These are phyloP conservation scores for Dendryphion nanum DNA, from an alignment of 2,329 filamentous ascomycete genomes.

Conservation along the genomic window DNA sequence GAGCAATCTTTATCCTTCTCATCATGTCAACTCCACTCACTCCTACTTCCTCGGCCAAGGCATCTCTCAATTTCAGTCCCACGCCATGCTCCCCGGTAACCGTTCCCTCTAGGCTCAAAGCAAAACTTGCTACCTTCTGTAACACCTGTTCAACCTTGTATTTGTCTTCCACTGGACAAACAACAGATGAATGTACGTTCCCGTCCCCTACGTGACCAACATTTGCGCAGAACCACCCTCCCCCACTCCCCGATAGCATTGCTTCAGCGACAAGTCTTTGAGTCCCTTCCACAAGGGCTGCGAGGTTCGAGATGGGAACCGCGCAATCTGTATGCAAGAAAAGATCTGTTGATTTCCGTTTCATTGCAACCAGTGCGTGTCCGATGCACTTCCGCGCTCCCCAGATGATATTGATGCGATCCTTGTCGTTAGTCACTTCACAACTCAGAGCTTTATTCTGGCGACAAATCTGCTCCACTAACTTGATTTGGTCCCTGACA, in stretches of 20 bases:
- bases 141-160: constrained; percentile 24
- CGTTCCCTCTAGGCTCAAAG: constrained; percentile 78
- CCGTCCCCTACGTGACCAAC: constrained; percentile 72
- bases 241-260: constrained; percentile 53
- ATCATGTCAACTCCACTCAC: constrained; percentile 71
- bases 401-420: constrained; percentile 67
- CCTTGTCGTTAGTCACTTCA: constrained; percentile 60
- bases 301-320: constrained; percentile 69
- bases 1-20: constrained; percentile 75
- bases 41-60: constrained; percentile 74
- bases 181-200: constrained; percentile 36
- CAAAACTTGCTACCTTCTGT: constrained; percentile 70
- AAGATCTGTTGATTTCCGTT: constrained; percentile 53
- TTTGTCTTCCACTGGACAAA: constrained; percentile 26
- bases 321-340: constrained; percentile 79
- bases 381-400: constrained; percentile 70
- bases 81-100: constrained; percentile 84
- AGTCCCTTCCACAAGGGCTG: constrained; percentile 72
- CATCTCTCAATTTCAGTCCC: constrained; percentile 77
- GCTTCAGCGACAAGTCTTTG: constrained; percentile 61
- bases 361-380: constrained; percentile 67
- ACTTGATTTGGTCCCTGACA: constrained; percentile 71
- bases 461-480: constrained; percentile 60
- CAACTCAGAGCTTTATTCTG: constrained; percentile 39
- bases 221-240: constrained; percentile 44